Base-by-base conservation (phyloP, 495 filamentous ascomycete species). In the Margaritispora aquatica region DNA sequence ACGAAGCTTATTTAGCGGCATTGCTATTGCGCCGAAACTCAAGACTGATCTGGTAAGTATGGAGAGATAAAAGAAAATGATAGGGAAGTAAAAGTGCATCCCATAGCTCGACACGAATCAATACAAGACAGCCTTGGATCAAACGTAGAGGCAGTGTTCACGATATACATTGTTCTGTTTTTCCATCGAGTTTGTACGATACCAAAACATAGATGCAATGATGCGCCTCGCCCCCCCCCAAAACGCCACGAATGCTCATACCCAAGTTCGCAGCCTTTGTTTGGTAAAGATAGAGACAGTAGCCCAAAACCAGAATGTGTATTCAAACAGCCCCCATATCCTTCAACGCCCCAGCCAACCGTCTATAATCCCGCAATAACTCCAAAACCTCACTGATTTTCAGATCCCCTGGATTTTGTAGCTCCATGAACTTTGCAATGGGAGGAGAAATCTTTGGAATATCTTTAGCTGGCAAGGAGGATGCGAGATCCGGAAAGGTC, bases 311-410 rank as follows among this genome's bases (percentile, higher is more conserved):
- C 38, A 44, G 29, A 44, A n/a, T 15, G 19, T 44, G 26, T 46
- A 51, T 9, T 66, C 74, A 81, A 52, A 86, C 77, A 29, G 79
- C 83, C 2, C 81, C 80, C 69, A 80, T 71, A 57, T 83, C 79
- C 68, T 80, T 81, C 68, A 92, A 70, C 23, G 82, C 87, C 20
- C 74, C 77, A 8, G 89, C 90, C 13, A 99, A 73, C 51, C 92
- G 76, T 61, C 92, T 86, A 70, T 97, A 99, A 71, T 97, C 94
- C 64, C 82, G 83, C 54, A 99, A 72, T 60, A 99, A 68, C 57
- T 89, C 84, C 38, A 88, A 73, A 41, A 97, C 85, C 66, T 99
- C 94, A 20, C 85, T 85, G 49, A 97, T 71, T 55, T 78, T 86
- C 47, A 99, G 72, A 55, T 97, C 92, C 7, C 81, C 80, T 8